phyloP scores from a whole-genome alignment of 768 basidiomycete species.

The Lentinus tigrinus region DNA sequence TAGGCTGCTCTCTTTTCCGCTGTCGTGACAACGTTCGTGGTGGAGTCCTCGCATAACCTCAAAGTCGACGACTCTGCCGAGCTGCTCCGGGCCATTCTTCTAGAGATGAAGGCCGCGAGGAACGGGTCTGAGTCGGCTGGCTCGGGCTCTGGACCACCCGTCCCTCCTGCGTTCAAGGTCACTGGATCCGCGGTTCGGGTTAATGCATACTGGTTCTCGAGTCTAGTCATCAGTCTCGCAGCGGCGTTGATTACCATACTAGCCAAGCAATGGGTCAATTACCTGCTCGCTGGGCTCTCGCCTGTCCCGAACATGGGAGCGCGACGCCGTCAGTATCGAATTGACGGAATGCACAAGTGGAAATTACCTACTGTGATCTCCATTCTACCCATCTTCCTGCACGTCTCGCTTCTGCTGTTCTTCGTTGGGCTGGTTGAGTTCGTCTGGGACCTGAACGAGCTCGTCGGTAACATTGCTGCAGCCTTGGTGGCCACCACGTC shows the following conservation, averaged over 20 bases:
- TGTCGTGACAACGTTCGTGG: slow-evolving; percentile 27
- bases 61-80: slow-evolving; percentile 20
- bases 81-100: slow-evolving; percentile 2
- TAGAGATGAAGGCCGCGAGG: background rate
- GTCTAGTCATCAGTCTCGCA: slow-evolving; percentile 37
- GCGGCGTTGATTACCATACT: slow-evolving; percentile 45
- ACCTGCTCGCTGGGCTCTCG: slow-evolving; percentile 32
- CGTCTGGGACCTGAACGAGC: slow-evolving; percentile 30
- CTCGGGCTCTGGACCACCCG: background rate
- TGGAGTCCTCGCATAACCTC: slow-evolving; percentile 26
- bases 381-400: slow-evolving; percentile 44
- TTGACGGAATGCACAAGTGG: slow-evolving; percentile 38
- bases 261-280: slow-evolving; percentile 48
- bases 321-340: slow-evolving; percentile 41
- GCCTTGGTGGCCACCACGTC: slow-evolving; percentile 7
- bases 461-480: slow-evolving; percentile 10
- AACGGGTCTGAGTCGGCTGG: too few species aligned
- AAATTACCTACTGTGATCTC: slow-evolving; percentile 40
- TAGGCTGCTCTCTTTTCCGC: slow-evolving; percentile 33
- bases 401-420: slow-evolving; percentile 49
- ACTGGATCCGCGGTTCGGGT: slow-evolving; percentile 34
- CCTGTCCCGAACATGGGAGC: slow-evolving; percentile 33
- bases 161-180: slow-evolving; percentile 10
- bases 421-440: slow-evolving; percentile 49
- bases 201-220: slow-evolving; percentile 43